These are phyloP conservation scores for Schizosaccharomyces versatilis DNA, from an alignment of 1,139 yeast genomes.

Conservation along the genomic window DNA sequence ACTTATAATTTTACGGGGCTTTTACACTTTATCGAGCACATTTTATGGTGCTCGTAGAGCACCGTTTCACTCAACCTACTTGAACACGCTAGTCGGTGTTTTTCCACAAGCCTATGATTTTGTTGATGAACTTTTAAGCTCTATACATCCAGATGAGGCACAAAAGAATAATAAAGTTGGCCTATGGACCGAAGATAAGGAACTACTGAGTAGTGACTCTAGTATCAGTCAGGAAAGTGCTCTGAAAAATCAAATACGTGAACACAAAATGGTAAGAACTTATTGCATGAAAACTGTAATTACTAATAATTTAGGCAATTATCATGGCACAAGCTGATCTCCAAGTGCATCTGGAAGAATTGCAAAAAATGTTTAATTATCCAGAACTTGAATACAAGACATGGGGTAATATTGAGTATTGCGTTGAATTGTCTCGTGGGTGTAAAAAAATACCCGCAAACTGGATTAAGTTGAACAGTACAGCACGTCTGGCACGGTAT, in stretches of 20 bases:
- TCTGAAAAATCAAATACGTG: constrained; percentile 25
- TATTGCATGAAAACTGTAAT: no score
- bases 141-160: constrained; percentile 38
- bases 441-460: constrained; percentile 35
- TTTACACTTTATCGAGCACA: constrained; percentile 15
- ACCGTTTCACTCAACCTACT: constrained; percentile 17
- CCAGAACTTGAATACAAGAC: constrained; percentile 37
- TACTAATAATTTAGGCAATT: not conserved
- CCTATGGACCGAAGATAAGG: constrained; percentile 13
- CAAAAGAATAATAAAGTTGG: constrained; percentile 28
- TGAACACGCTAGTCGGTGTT: constrained; percentile 13
- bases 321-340: constrained; percentile 23
- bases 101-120: constrained; percentile 14
- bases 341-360: constrained; percentile 27
- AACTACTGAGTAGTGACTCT: constrained; percentile 8
- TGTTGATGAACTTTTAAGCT: constrained; percentile 24
- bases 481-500: constrained; percentile 49
- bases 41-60: constrained; percentile 11
- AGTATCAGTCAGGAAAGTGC: constrained; percentile 13
- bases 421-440: constrained; percentile 49
- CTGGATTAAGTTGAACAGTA: constrained; percentile 32
- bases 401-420: constrained; percentile 40
- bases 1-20: constrained; percentile 30
- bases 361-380: constrained; percentile 29
- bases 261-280: constrained; percentile 13